Base-by-base conservation (phyloP, 208 protist genomes). In the Trypanosoma boissoni region DNA sequence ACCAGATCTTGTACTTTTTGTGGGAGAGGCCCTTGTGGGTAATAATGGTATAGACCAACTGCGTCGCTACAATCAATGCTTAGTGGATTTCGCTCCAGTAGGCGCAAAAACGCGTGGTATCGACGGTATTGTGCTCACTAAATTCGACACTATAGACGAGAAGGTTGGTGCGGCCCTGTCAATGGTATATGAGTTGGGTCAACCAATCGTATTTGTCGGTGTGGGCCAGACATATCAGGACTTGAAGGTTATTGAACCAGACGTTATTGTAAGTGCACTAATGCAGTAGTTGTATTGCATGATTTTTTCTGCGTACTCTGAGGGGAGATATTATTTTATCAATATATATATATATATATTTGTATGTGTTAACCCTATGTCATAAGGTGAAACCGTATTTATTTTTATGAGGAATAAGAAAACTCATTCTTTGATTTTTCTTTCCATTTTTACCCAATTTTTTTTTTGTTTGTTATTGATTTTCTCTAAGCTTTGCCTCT, bases 101-200 rank as follows among this genome's bases (percentile, higher is more conserved):
- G 79, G 78, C 4, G 64, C 71, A 28, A 67, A 66, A 3, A 72
- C 84, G 16, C 88, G 97, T 36, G 82, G 95, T 4, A 99, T 99
- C 51, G 98, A 99, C 83, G 99, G 99, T 48, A 99, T 99, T 50
- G 80, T 99, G 12, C 79, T 99, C 1, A 99, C 98, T n/a, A 99
- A 99, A 79, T 99, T 99, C 63, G 99, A 99, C 83, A 99, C 98
- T 2, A 99, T 99, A 53, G 99, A 99, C 68, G 99, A 99, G 68
- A 99, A 99, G 84, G 96, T 99, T 10, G 99, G 99, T 18, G 98
- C 99, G 0, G 98, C 99, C 8, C 83, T 99, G 9, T 99, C 97
- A 3, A 98, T 99, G 94, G 98, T 99, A 26, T 99, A 99, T 68
- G 92, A 96, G 37, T 98, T 98, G 4, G 98, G 98, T 31, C 89